phyloP scores from a whole-genome alignment of 331 rosid genomes.

The Dryas integrifolia region DNA sequence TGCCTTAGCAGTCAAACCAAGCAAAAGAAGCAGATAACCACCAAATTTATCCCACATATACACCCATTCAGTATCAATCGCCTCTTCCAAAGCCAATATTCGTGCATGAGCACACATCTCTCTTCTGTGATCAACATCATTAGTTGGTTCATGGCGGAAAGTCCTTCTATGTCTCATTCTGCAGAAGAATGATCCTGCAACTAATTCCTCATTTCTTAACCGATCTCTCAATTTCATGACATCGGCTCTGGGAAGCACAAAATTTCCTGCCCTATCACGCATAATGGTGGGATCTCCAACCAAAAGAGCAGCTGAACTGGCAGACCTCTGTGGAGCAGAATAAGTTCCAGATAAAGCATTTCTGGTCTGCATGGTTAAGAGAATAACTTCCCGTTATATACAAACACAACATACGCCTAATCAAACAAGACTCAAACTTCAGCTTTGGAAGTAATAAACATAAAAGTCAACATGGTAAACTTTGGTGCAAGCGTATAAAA shows the following conservation, averaged over 20 bases:
- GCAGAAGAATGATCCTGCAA: conserved; percentile 82
- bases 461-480: background rate
- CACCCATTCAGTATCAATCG: conserved; percentile 99
- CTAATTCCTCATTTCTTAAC: conserved; percentile 91
- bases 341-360: conserved; percentile 98
- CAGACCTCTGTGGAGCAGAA: conserved; percentile 98
- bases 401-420: conserved; percentile 5
- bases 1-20: conserved; percentile 97
- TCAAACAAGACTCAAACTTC: conserved; percentile 2
- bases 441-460: conserved; percentile 3
- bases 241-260: conserved; percentile 98
- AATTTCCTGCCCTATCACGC: conserved; percentile 96
- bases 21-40: conserved; percentile 92
- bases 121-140: conserved; percentile 80
- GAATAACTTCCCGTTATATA: background rate
- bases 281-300: conserved; percentile 85
- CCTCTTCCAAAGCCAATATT: conserved; percentile 93
- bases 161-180: conserved; percentile 58
- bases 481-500: background rate
- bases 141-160: conserved; percentile 61
- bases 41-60: conserved; percentile 99
- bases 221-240: conserved; percentile 98
- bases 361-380: conserved; percentile 67
- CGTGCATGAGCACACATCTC: conserved; percentile 99
- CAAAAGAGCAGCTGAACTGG: conserved; percentile 97